A percentile compares a stretch with the other conserved stretches of the same genome.
phyloP scores from a whole-genome alignment of 768 basidiomycete species.

The Tylopilus sp. region DNA sequence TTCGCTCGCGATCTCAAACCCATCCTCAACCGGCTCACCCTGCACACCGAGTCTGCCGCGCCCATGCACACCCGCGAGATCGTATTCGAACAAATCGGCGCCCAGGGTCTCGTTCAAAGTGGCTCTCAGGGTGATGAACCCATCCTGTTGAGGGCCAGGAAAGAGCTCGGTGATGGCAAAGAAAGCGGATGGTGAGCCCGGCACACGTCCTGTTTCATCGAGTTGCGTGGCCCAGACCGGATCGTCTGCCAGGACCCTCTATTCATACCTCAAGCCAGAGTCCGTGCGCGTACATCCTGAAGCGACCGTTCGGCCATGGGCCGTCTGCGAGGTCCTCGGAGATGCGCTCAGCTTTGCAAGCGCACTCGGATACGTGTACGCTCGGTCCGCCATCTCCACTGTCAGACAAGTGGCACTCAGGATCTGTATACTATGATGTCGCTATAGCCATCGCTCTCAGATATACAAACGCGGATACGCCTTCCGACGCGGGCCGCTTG shows the following conservation, averaged over 20 bases:
- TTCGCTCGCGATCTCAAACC: constrained; percentile 71
- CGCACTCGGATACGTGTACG: constrained; percentile 73
- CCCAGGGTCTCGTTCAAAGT: constrained; percentile 54
- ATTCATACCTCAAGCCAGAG: constrained; percentile 81
- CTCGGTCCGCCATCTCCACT: constrained; percentile 5
- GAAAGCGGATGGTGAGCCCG: constrained; percentile 56
- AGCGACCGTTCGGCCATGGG: constrained; percentile 85
- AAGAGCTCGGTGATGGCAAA: constrained; percentile 59
- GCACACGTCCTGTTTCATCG: background rate
- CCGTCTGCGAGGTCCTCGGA: constrained; percentile 72
- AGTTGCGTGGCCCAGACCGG: background rate
- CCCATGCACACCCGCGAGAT: constrained; percentile 74
- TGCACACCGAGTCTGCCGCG: constrained; percentile 75
- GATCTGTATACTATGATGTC: background rate
- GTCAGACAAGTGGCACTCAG: constrained; percentile 2
- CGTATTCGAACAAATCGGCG: constrained; percentile 78
- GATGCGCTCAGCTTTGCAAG: constrained; percentile 80
- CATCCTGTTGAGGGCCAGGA: constrained; percentile 66
- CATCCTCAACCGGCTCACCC: constrained; percentile 76
- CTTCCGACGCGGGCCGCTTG: constrained; percentile 65
- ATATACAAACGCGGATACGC: constrained; percentile 80
- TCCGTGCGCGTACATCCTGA: constrained; percentile 81
- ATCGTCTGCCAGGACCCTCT: constrained; percentile 53
- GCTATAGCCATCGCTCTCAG: constrained; percentile 67
- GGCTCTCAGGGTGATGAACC: constrained; percentile 53